Percentiles rank a stretch among this genome's conserved stretches.
phyloP scores from a whole-genome alignment of 306 rosid genomes.

The Cucumis cinereus region DNA sequence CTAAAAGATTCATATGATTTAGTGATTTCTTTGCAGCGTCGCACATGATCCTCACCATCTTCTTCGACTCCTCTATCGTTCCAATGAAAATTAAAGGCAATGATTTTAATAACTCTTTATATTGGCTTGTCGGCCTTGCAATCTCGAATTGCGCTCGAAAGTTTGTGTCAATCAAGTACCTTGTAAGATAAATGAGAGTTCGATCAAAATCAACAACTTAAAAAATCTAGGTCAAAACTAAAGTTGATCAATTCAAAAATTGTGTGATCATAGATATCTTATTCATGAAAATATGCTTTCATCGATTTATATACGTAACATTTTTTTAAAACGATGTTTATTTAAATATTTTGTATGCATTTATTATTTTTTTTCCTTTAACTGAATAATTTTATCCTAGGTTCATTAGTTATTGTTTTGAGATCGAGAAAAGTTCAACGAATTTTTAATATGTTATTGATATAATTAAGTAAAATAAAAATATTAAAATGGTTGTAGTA shows the following conservation, averaged over 20 bases:
- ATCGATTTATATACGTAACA: too few species aligned
- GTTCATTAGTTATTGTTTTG: too few species aligned
- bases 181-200: slow-evolving; percentile 5
- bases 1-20: slow-evolving; percentile 21
- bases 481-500: too few species aligned
- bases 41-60: slow-evolving; percentile 37
- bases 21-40: slow-evolving; percentile 39
- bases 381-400: too few species aligned
- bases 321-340: too few species aligned
- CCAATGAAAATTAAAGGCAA: slow-evolving; percentile 51
- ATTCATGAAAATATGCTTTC: too few species aligned
- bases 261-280: too few species aligned
- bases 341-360: too few species aligned
- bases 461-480: too few species aligned
- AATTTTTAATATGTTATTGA: too few species aligned
- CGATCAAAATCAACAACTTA: not conserved
- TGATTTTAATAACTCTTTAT: slow-evolving; percentile 13
- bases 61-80: slow-evolving; percentile 36
- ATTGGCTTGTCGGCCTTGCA: slow-evolving; percentile 35
- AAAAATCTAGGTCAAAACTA: not conserved
- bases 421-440: too few species aligned
- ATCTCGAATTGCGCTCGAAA: slow-evolving; percentile 45
- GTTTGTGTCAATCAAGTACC: slow-evolving; percentile 54
- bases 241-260: not conserved
- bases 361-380: too few species aligned